These are phyloP conservation scores for Neonothopanus nambi DNA, from an alignment of 1,284 basidiomycete genomes.

Conservation along the genomic window DNA sequence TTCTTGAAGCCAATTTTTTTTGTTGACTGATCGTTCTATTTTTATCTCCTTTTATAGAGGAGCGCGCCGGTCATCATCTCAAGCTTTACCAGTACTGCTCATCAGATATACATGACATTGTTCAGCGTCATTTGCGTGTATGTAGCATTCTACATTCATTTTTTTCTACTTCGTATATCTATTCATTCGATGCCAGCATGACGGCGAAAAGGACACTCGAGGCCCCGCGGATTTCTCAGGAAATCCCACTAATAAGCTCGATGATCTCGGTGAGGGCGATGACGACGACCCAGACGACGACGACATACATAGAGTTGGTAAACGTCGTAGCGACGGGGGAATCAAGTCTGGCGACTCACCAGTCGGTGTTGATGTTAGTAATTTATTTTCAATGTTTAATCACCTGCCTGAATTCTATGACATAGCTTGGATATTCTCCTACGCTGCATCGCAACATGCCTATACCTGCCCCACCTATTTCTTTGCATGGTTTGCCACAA, in stretches of 20 bases:
- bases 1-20: slow-evolving; percentile 8
- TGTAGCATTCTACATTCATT: slow-evolving; percentile 18
- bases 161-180: too few relatives aligned
- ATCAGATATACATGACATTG: slow-evolving; percentile 48
- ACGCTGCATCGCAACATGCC: background rate
- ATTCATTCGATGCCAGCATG: slow-evolving; percentile 35
- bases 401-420: background rate
- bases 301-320: slow-evolving; percentile 13
- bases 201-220: slow-evolving; percentile 53
- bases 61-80: slow-evolving; percentile 48
- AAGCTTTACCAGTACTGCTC: slow-evolving; percentile 67
- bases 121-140: slow-evolving; percentile 49
- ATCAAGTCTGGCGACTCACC: slow-evolving; percentile 7
- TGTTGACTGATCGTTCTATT: slow-evolving; percentile 24
- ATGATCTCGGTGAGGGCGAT: slow-evolving; percentile 40
- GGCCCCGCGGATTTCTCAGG: slow-evolving; percentile 49
- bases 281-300: slow-evolving; percentile 41
- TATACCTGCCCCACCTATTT: slow-evolving; percentile 1
- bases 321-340: slow-evolving; percentile 10
- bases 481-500: slow-evolving; percentile 4
- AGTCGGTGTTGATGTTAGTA: slow-evolving; percentile 6
- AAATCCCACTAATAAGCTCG: slow-evolving; percentile 32
- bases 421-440: too few relatives aligned
- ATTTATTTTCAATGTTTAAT: background rate
- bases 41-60: slow-evolving; percentile 38